These are phyloP conservation scores for Quercus phellos DNA, from an alignment of 331 rosid species.

Conservation along the genomic window DNA sequence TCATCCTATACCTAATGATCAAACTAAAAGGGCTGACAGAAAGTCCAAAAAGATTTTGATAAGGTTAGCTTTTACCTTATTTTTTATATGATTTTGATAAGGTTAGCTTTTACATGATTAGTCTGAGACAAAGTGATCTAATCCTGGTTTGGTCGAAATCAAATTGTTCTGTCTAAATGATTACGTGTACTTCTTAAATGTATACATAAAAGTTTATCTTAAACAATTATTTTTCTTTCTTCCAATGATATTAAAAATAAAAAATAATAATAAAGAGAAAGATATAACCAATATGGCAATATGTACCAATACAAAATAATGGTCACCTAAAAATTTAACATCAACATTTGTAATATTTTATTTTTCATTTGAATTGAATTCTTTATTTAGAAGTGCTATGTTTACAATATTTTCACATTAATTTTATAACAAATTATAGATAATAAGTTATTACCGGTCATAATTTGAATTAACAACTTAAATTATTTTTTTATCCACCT, in stretches of 20 bases:
- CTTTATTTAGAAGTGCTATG: too few relatives aligned
- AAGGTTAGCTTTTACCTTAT: neutral
- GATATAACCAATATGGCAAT: too few relatives aligned
- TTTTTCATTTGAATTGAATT: too few relatives aligned
- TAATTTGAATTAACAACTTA: too few relatives aligned
- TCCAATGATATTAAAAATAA: too few relatives aligned
- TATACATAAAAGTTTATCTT: neutral
- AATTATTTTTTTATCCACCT: fast-evolving
- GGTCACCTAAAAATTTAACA: too few relatives aligned
- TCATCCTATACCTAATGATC: too few relatives aligned
- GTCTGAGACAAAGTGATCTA: neutral
- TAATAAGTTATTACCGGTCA: fast-evolving
- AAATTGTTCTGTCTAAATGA: neutral
- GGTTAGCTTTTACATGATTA: neutral
- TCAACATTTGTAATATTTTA: too few relatives aligned
- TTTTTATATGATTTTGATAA: neutral
- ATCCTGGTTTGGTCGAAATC: neutral
- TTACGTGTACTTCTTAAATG: too few relatives aligned
- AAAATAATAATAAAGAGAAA: too few relatives aligned
- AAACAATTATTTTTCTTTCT: neutral
- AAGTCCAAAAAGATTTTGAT: conserved; percentile 17
- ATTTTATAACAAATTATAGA: too few relatives aligned
- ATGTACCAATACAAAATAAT: too few relatives aligned
- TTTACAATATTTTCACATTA: fast-evolving
- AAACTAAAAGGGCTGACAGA: neutral